These are phyloP conservation scores for Trametes elegans DNA, from an alignment of 768 basidiomycete species.

Conservation along the genomic window DNA sequence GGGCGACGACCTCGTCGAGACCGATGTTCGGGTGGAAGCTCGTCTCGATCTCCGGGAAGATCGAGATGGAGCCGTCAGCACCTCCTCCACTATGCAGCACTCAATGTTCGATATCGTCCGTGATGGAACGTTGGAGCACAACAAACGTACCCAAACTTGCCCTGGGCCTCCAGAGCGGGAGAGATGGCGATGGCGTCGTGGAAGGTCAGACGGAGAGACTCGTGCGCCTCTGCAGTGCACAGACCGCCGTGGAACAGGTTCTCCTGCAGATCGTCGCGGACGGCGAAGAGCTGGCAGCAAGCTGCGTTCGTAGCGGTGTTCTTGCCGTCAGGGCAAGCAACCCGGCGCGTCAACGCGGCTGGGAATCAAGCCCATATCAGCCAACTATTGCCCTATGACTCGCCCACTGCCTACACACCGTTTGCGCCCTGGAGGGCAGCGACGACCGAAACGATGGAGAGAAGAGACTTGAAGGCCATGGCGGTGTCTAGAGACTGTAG, in stretches of 20 bases:
- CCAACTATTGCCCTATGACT: not conserved
- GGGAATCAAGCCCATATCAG: not conserved
- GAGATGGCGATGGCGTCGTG: slow-evolving; percentile 27
- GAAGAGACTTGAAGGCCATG: slow-evolving; percentile 27
- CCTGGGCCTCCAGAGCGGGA: slow-evolving; percentile 11
- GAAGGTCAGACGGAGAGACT: slow-evolving; percentile 28
- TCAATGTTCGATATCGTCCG: not conserved
- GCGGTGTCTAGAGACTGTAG: not conserved
- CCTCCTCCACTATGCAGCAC: slow-evolving; percentile 24
- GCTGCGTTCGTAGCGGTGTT: slow-evolving; percentile 30
- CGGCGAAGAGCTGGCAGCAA: slow-evolving; percentile 32
- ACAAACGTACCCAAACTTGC: slow-evolving; percentile 6
- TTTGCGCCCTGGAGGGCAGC: slow-evolving; percentile 21
- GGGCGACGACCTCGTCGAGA: slow-evolving; percentile 21
- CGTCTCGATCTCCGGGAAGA: slow-evolving; percentile 41
- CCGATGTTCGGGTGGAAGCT: slow-evolving; percentile 40
- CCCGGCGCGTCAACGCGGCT: slow-evolving; percentile 24
- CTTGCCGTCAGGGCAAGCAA: slow-evolving; percentile 30
- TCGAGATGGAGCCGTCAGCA: slow-evolving; percentile 49
- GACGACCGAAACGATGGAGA: slow-evolving; percentile 20
- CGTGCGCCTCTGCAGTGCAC: slow-evolving; percentile 33
- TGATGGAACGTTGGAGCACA: no score
- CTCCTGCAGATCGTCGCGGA: slow-evolving; percentile 30
- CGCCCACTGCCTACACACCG: slow-evolving; percentile 7
- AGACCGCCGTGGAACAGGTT: slow-evolving; percentile 30